A percentile compares a stretch with the other conserved stretches of the same genome.
These are phyloP conservation scores for Colletotrichum eleusines DNA, from an alignment of 2,329 filamentous ascomycete species.

Conservation along the genomic window DNA sequence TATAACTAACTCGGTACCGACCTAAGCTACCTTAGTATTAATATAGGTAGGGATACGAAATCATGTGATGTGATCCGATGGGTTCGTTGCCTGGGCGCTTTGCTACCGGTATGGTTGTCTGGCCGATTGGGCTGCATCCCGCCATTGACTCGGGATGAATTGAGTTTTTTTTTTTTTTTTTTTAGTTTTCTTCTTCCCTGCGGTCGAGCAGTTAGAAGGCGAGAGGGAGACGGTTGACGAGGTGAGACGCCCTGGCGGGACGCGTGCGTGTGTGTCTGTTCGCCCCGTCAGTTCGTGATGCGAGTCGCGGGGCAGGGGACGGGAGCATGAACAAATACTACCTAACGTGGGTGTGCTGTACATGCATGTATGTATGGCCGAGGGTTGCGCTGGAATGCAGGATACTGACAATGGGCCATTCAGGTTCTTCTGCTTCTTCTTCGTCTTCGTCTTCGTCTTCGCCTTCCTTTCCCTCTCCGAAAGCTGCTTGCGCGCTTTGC, in stretches of 20 bases:
- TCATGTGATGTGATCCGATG: too few species aligned
- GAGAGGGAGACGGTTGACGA: slow-evolving; percentile 2
- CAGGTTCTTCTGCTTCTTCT: too few species aligned
- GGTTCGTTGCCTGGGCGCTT: not conserved
- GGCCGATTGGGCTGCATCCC: too few species aligned
- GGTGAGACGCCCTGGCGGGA: slow-evolving; percentile 6
- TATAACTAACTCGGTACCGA: too few species aligned
- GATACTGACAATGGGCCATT: too few species aligned
- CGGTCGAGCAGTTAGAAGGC: not conserved
- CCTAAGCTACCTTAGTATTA: too few species aligned
- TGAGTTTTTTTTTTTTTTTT: slow-evolving; percentile 8
- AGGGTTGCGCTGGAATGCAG: not conserved
- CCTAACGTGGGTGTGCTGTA: too few species aligned
- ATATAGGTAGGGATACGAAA: not conserved
- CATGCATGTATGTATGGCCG: not conserved
- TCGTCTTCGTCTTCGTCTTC: too few species aligned
- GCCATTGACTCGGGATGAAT: not conserved
- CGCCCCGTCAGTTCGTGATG: not conserved
- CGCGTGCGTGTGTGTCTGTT: not conserved
- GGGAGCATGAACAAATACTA: not conserved
- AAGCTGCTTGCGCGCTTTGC: too few species aligned
- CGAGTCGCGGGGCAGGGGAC: not conserved
- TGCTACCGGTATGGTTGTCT: too few species aligned
- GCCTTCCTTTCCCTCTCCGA: too few species aligned
- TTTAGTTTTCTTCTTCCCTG: too few species aligned